A percentile compares a stretch with the other conserved stretches of the same genome.
Evolutionary conservation across 305 asterid genomes (phyloP).

Genomic region (Fraxinus velutina): DNA sequence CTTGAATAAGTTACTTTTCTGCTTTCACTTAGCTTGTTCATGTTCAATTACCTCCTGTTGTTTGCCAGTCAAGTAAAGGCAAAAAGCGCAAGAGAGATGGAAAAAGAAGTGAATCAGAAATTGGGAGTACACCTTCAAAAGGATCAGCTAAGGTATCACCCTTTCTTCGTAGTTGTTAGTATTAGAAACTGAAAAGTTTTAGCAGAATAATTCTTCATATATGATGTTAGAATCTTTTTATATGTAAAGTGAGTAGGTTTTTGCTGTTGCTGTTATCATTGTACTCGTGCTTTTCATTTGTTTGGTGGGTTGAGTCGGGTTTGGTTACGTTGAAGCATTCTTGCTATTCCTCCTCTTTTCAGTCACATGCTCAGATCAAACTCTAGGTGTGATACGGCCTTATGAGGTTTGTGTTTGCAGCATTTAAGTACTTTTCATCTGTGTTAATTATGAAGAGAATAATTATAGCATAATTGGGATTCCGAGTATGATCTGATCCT

Average conservation of each 20-base stretch:
- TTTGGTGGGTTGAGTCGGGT: background rate
- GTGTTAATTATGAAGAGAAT: background rate
- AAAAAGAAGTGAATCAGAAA: slow-evolving; percentile 33
- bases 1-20: background rate
- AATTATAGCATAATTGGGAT: background rate
- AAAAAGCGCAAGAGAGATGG: slow-evolving; percentile 72
- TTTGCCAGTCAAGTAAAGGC: slow-evolving; percentile 55
- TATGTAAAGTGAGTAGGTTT: background rate
- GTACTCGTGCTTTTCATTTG: background rate
- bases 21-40: background rate
- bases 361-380: background rate
- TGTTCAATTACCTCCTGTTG: slow-evolving; percentile 1
- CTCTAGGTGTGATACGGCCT: background rate
- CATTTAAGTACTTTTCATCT: background rate
- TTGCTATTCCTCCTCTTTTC: background rate
- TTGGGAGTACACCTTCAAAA: slow-evolving; percentile 55
- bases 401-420: background rate
- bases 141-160: slow-evolving; percentile 61
- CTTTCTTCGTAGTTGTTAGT: background rate
- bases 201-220: background rate
- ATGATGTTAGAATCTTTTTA: background rate
- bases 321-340: background rate
- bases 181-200: background rate
- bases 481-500: background rate
- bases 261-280: background rate